These are phyloP conservation scores for Fusarium sp. DNA, from an alignment of 2,329 filamentous ascomycete species.

Conservation along the genomic window DNA sequence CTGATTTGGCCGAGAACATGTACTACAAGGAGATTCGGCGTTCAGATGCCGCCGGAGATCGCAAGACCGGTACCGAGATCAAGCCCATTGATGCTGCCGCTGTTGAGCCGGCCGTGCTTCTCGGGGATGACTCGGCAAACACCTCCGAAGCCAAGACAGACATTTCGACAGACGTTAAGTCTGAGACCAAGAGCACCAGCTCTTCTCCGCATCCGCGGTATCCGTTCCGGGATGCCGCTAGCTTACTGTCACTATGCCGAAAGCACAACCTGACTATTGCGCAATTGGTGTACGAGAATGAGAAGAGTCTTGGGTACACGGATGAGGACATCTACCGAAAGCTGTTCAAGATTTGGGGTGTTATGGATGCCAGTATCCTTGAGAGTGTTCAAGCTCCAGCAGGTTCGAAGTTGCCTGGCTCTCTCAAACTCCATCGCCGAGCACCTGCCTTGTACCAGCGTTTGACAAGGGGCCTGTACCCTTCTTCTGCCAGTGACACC, in stretches of 20 bases:
- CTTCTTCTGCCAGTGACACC: slow-evolving; percentile 41
- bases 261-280: slow-evolving; percentile 65
- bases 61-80: slow-evolving; percentile 58
- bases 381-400: slow-evolving; percentile 61
- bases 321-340: slow-evolving; percentile 63
- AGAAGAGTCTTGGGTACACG: slow-evolving; percentile 63
- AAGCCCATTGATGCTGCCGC: slow-evolving; percentile 49
- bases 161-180: slow-evolving; percentile 29
- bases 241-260: slow-evolving; percentile 59
- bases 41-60: slow-evolving; percentile 59
- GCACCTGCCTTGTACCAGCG: slow-evolving; percentile 60
- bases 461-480: slow-evolving; percentile 60
- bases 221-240: slow-evolving; percentile 60
- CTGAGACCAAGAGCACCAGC: slow-evolving; percentile 25
- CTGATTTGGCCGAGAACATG: slow-evolving; percentile 64
- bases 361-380: slow-evolving; percentile 64
- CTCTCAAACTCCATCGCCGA: slow-evolving; percentile 60
- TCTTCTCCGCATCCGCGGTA: slow-evolving; percentile 56
- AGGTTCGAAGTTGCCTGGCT: slow-evolving; percentile 58
- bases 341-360: slow-evolving; percentile 62
- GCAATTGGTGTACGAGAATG: slow-evolving; percentile 65
- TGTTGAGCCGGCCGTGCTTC: slow-evolving; percentile 19
- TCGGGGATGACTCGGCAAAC: slow-evolving; percentile 7
- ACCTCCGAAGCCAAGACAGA: slow-evolving; percentile 3
- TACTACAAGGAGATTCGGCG: slow-evolving; percentile 65